Evolutionary conservation across 2,329 filamentous ascomycete genomes (phyloP).

Genomic region (Botrytis fabae): DNA sequence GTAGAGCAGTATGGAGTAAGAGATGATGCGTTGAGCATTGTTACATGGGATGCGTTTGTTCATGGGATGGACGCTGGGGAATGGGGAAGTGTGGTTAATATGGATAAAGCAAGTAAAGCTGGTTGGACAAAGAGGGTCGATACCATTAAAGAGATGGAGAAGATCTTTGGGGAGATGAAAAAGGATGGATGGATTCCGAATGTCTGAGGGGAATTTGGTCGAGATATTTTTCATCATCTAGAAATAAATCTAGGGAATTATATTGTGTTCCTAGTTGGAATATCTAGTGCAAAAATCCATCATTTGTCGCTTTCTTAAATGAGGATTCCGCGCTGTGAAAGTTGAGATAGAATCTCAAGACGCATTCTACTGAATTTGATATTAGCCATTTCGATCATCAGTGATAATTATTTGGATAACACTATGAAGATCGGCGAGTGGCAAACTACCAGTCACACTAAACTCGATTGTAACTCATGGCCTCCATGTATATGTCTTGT

Average conservation of each 20-base stretch:
- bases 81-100: slow-evolving; percentile 19
- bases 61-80: slow-evolving; percentile 1
- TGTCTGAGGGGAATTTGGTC: not conserved
- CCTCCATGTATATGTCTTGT: not conserved
- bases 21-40: not conserved
- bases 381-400: not conserved
- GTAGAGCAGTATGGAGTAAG: not conserved
- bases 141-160: slow-evolving; percentile 16
- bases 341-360: not conserved
- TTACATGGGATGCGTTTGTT: slow-evolving; percentile 19
- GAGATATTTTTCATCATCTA: not conserved
- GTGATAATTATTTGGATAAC: not conserved
- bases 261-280: not conserved
- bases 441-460: not conserved
- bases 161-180: slow-evolving; percentile 17
- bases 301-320: not conserved
- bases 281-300: not conserved
- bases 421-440: not conserved
- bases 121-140: slow-evolving; percentile 15
- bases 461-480: not conserved
- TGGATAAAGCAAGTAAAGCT: slow-evolving; percentile 18
- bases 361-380: not conserved
- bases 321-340: not conserved
- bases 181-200: slow-evolving; percentile 13
- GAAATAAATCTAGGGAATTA: not conserved